Percentiles rank a stretch among this genome's conserved stretches.
These are phyloP conservation scores for Passiflora organensis DNA, from an alignment of 345 rosid species.

Conservation along the genomic window DNA sequence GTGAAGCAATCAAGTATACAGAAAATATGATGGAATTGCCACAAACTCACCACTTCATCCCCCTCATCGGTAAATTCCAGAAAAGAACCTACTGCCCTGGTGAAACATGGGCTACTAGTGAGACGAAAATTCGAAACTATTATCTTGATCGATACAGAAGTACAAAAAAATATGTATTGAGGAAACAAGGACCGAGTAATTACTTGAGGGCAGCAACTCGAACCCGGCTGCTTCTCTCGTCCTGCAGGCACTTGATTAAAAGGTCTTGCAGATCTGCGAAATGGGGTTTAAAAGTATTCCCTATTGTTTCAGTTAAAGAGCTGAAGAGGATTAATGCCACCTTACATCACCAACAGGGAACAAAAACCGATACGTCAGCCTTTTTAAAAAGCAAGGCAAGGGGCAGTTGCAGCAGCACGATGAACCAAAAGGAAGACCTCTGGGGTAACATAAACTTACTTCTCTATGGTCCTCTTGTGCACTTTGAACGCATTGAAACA, in stretches of 20 bases:
- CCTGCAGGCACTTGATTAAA: conserved; percentile 83
- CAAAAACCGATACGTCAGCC: neutral
- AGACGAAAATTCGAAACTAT: neutral
- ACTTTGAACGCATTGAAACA: conserved; percentile 96
- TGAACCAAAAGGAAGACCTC: no score
- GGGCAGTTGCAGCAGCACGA: no score
- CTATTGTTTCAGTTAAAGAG: conserved; percentile 94
- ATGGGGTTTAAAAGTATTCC: conserved; percentile 80
- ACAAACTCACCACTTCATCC: conserved; percentile 70
- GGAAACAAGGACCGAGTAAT: conserved; percentile 7
- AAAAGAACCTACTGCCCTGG: conserved; percentile 98
- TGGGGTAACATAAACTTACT: conserved; percentile 50
- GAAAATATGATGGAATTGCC: neutral
- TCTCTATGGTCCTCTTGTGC: conserved; percentile 95
- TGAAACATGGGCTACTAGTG: neutral
- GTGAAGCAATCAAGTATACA: neutral
- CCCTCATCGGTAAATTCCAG: conserved; percentile 84
- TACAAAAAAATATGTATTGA: conserved; percentile 2
- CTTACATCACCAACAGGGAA: conserved; percentile 39
- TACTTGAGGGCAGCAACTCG: conserved; percentile 99
- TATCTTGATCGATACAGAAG: conserved; percentile 5
- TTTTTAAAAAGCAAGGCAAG: conserved; percentile 1
- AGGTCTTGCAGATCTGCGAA: conserved; percentile 86
- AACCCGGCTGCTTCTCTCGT: conserved; percentile 88
- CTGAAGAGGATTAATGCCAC: conserved; percentile 97